Base-by-base conservation (phyloP, 257 asterid genomes). In the Leonotis leonurus region DNA sequence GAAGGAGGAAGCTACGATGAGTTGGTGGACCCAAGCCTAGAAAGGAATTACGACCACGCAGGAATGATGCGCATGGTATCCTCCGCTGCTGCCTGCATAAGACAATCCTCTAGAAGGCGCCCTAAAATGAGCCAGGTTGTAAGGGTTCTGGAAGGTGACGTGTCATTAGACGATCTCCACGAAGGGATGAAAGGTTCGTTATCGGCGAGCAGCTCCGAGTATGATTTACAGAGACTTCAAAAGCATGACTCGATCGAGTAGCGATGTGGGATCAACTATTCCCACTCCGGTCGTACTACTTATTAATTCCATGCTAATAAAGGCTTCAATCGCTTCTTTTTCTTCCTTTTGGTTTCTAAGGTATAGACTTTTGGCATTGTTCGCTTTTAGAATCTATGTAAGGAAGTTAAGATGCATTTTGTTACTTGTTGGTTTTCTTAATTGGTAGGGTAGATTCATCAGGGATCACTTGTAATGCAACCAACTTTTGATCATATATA, bases 51-150 rank as follows among this genome's bases (percentile, higher is more conserved):
- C 22, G 83, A 88, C 57, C 83, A 77, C 8, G 80, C 78, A 1
- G 88, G 81, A 72, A 85, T 85, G 96, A 53, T 77, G 8, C 74
- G 86, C 1, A 76, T 88, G 90, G 83, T 85, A n/a, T 70, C 78
- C 2, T 70, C 88, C 51, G 96, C 90, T 12, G 86, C 81, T 3
- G 86, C 96, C 1, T 69, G 76, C 13, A 69, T 77, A 30, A 75
- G 95, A 61, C 92, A 81, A 40, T 88, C 96, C 41, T 85, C 90
- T 0, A 73, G 85, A 44, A 77, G 82, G 67, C 96, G 96, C 26
- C 95, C 96, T 21, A 85, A 68, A 68, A 88, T 85, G 96, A 88
- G 96, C 69, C 85, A 81, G 89, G 72, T 89, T 41, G 89, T 86
- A n/a, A 89, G 95, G 9, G 95, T 86, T 6, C 61, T 89, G 10